Percentiles rank a stretch among this genome's conserved stretches.
These are phyloP conservation scores for Tuber microsphaerosporum DNA, from an alignment of 495 filamentous ascomycete genomes.

Conservation along the genomic window DNA sequence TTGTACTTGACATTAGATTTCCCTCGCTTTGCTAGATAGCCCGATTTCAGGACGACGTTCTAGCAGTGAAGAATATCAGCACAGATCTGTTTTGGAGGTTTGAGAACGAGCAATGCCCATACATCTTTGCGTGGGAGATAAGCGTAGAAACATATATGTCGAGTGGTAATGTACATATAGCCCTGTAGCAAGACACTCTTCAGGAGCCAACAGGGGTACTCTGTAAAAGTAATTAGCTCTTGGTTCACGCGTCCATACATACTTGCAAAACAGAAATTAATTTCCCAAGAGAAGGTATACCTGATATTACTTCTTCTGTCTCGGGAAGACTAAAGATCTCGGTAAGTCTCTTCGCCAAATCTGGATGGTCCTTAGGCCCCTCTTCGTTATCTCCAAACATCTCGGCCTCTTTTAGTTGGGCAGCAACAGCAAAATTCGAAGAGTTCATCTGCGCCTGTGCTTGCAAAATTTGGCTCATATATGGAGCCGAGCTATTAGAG, in stretches of 20 bases:
- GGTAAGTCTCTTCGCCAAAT: slow-evolving; percentile 64
- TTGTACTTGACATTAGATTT: slow-evolving; percentile 81
- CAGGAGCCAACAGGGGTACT: slow-evolving; percentile 91
- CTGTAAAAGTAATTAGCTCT: slow-evolving; percentile 44
- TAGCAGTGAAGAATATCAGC: slow-evolving; percentile 36
- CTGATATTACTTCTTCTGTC: slow-evolving; percentile 76
- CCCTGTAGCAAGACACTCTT: slow-evolving; percentile 90
- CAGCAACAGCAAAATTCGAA: slow-evolving; percentile 43
- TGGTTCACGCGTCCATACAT: neutral
- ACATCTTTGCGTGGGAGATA: slow-evolving; percentile 87
- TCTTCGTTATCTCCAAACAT: slow-evolving; percentile 42
- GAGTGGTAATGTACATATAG: slow-evolving; percentile 91
- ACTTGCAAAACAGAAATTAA: neutral
- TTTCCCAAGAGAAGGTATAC: slow-evolving; percentile 42
- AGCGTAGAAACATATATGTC: slow-evolving; percentile 94
- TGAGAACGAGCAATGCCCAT: slow-evolving; percentile 37
- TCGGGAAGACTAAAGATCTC: slow-evolving; percentile 83
- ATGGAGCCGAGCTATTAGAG: slow-evolving; percentile 49
- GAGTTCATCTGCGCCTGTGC: slow-evolving; percentile 61
- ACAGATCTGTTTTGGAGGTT: neutral
- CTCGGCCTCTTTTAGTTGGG: slow-evolving; percentile 50
- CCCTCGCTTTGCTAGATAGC: slow-evolving; percentile 81
- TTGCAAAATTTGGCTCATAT: slow-evolving; percentile 76
- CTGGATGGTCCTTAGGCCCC: slow-evolving; percentile 34
- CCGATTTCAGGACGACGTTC: slow-evolving; percentile 76